A percentile compares a stretch with the other conserved stretches of the same genome.
Conservation (phyloP, 2,329 filamentous ascomycete genomes). For the Fusarium haematococcum region DNA sequence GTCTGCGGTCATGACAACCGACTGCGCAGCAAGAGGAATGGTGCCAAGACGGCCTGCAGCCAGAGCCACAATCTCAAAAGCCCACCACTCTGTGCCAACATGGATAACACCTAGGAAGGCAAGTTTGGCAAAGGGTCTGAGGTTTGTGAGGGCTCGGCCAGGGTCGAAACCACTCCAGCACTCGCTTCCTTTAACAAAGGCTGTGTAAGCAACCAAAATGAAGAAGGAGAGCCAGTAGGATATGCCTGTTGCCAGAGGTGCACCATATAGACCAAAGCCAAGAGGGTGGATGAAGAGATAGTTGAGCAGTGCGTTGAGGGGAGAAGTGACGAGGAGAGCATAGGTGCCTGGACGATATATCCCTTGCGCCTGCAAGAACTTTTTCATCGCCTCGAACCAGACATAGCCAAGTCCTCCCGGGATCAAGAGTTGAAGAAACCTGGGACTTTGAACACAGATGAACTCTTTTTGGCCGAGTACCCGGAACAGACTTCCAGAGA, state of each 20-base stretch:
- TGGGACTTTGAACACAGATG: slow-evolving; percentile 78
- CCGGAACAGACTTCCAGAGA: slow-evolving; percentile 79
- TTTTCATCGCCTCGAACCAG: slow-evolving; percentile 88
- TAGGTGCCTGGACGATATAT: slow-evolving; percentile 88
- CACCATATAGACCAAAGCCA: slow-evolving; percentile 78
- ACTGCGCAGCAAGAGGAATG: slow-evolving; percentile 83
- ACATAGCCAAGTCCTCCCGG: slow-evolving; percentile 88
- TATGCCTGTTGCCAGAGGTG: slow-evolving; percentile 84
- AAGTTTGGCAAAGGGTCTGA: slow-evolving; percentile 78
- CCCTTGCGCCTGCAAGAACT: slow-evolving; percentile 88
- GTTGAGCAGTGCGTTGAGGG: slow-evolving; percentile 83
- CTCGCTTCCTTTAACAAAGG: slow-evolving; percentile 76
- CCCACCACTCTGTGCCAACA: slow-evolving; percentile 94
- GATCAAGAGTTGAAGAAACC: slow-evolving; percentile 78
- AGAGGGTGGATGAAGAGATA: slow-evolving; percentile 82
- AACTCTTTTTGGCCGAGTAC: slow-evolving; percentile 82
- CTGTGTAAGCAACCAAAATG: slow-evolving; percentile 78
- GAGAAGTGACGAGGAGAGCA: slow-evolving; percentile 84
- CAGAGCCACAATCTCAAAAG: slow-evolving; percentile 89
- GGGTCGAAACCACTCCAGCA: slow-evolving; percentile 83
- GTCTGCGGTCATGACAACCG: slow-evolving; percentile 90
- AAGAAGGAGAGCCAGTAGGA: slow-evolving; percentile 89
- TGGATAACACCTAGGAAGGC: slow-evolving; percentile 83
- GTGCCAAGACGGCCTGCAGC: slow-evolving; percentile 85
- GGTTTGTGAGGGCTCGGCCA: slow-evolving; percentile 72